These are phyloP conservation scores for Cladosporium sp. DNA, from an alignment of 2,329 filamentous ascomycete genomes.

Conservation along the genomic window DNA sequence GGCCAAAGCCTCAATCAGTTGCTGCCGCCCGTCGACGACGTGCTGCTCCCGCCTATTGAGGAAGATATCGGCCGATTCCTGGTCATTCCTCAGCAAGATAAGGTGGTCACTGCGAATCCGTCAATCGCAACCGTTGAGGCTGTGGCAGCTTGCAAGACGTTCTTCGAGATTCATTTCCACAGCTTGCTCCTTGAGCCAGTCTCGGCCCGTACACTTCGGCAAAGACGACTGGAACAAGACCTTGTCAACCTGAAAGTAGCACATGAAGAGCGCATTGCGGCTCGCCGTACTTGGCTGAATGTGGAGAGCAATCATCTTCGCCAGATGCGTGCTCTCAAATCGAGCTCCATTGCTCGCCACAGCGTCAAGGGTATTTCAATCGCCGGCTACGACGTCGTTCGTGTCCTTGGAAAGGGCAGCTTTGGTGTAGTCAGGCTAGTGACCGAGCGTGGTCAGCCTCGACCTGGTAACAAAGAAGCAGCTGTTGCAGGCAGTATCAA, in stretches of 20 bases:
- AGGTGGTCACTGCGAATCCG: constrained; percentile 25
- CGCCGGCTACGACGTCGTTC: constrained; percentile 73
- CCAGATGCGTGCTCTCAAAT: constrained; percentile 65
- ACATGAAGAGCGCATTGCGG: constrained; percentile 52
- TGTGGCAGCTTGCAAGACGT: constrained; percentile 76
- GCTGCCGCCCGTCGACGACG: constrained; percentile 19
- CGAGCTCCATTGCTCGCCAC: constrained; percentile 49
- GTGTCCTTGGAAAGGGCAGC: constrained; percentile 84
- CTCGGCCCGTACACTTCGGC: constrained; percentile 58
- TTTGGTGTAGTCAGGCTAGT: constrained; percentile 91
- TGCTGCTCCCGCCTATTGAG: constrained; percentile 29
- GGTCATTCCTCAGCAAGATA: constrained; percentile 30
- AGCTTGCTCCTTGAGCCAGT: constrained; percentile 53
- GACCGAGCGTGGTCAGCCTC: constrained; percentile 37
- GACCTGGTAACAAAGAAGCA: background rate
- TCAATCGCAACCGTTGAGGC: constrained; percentile 65
- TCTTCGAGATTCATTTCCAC: constrained; percentile 79
- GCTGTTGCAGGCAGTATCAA: background rate
- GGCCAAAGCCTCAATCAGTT: constrained; percentile 22
- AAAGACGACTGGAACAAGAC: constrained; percentile 58
- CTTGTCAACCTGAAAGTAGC: constrained; percentile 56
- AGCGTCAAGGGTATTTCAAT: constrained; percentile 49
- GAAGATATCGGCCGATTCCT: constrained; percentile 27
- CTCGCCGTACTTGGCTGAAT: constrained; percentile 56
- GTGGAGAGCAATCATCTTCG: constrained; percentile 73